These are phyloP conservation scores for Saturnispora zaruensis DNA, from an alignment of 805 yeast species.

Conservation along the genomic window DNA sequence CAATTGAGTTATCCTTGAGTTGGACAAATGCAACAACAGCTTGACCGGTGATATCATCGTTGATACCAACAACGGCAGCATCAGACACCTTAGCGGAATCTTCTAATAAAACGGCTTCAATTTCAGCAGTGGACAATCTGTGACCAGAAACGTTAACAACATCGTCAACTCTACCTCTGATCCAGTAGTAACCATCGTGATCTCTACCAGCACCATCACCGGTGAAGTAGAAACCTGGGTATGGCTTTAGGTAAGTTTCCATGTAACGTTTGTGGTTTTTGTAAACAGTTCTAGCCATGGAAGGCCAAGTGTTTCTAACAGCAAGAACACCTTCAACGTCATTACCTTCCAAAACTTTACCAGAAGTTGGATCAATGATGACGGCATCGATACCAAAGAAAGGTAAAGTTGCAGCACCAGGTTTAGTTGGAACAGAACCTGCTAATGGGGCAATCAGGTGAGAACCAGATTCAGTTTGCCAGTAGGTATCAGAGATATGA, in stretches of 20 bases:
- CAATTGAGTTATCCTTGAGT: constrained; percentile 46
- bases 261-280: constrained; percentile 77
- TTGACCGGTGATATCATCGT: constrained; percentile 95
- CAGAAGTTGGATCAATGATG: constrained; percentile 89
- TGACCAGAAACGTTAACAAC: constrained; percentile 98
- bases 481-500: constrained; percentile 91
- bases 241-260: constrained; percentile 89
- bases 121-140: constrained; percentile 96
- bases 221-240: constrained; percentile 89
- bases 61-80: constrained; percentile 93
- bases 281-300: constrained; percentile 96
- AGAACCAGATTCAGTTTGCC: constrained; percentile 98
- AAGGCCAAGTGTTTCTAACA: constrained; percentile 88
- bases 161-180: constrained; percentile 96
- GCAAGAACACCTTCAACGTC: constrained; percentile 97
- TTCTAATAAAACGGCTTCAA: constrained; percentile 82
- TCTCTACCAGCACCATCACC: constrained; percentile 99
- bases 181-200: constrained; percentile 94
- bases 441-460: constrained; percentile 92
- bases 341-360: constrained; percentile 73
- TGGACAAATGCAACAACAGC: constrained; percentile 94
- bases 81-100: constrained; percentile 71
- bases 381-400: constrained; percentile 91
- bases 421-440: constrained; percentile 90
- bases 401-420: constrained; percentile 95